Percentiles rank a stretch among this genome's conserved stretches.
phyloP scores from a whole-genome alignment of 2,329 filamentous ascomycete genomes.

The Fusarium sp. region DNA sequence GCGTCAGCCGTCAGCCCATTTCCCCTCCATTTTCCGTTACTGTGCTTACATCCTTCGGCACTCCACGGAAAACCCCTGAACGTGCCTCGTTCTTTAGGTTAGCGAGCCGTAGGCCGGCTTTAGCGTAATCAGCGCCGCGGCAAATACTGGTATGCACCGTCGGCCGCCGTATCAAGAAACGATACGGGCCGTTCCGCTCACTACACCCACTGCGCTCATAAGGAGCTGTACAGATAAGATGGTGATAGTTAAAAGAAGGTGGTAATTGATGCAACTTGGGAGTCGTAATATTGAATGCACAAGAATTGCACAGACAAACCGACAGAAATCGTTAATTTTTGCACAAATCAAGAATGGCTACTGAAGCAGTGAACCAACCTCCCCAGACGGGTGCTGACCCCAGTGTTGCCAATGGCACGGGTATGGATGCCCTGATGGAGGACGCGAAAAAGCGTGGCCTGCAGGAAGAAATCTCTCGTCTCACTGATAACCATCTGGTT shows the following conservation, averaged over 20 bases:
- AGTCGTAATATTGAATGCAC: background rate
- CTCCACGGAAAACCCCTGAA: background rate
- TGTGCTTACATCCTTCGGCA: background rate
- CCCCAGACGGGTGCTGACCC: background rate
- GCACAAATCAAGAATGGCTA: background rate
- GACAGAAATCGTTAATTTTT: background rate
- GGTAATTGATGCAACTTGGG: background rate
- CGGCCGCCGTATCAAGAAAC: background rate
- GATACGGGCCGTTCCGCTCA: background rate
- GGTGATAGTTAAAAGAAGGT: background rate
- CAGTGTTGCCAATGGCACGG: conserved; percentile 9
- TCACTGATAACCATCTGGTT: conserved; percentile 5
- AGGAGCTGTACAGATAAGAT: too few relatives aligned
- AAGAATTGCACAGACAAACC: background rate
- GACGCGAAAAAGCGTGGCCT: conserved; percentile 8
- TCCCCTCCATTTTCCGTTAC: background rate
- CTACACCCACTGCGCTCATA: background rate
- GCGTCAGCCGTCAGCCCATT: background rate
- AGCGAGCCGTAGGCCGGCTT: background rate
- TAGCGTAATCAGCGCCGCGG: background rate
- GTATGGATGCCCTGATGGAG: conserved; percentile 9
- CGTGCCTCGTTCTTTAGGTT: background rate
- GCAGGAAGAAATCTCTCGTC: background rate
- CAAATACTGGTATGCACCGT: background rate
- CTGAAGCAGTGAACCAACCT: background rate